A percentile compares a stretch with the other conserved stretches of the same genome.
Evolutionary conservation across 306 rosid genomes (phyloP).

Genomic region (Inga laurina): DNA sequence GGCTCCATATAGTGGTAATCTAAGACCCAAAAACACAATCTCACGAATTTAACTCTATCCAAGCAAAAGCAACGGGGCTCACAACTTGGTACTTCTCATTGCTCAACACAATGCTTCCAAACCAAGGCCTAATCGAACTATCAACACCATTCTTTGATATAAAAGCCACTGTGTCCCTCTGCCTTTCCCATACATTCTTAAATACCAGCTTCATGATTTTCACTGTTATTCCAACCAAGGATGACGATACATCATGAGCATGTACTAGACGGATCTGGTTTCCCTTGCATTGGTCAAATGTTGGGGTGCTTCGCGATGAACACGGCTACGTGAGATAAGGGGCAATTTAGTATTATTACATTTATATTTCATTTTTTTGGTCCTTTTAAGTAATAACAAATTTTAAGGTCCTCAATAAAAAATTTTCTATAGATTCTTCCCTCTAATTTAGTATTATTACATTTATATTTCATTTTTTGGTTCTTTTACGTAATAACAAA

Average conservation of each 20-base stretch:
- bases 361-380: no score
- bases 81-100: constrained; percentile 61
- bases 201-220: constrained; percentile 66
- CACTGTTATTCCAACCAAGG: constrained; percentile 50
- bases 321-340: no score
- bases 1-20: background rate
- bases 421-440: no score
- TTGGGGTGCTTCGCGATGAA: no score
- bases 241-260: constrained; percentile 37
- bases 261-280: constrained; percentile 48
- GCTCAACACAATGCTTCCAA: constrained; percentile 76
- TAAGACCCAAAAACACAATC: background rate
- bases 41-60: constrained; percentile 53
- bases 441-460: no score
- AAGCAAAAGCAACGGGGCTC: constrained; percentile 69
- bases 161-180: constrained; percentile 69
- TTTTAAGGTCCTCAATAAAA: no score
- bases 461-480: no score
- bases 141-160: constrained; percentile 42
- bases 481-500: no score
- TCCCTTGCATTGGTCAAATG: constrained; percentile 68
- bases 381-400: no score
- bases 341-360: no score
- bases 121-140: constrained; percentile 41
- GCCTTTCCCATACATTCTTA: constrained; percentile 55